A percentile compares a stretch with the other conserved stretches of the same genome.
These are phyloP conservation scores for Fusarium equiseti DNA, from an alignment of 2,329 filamentous ascomycete genomes.

Conservation along the genomic window DNA sequence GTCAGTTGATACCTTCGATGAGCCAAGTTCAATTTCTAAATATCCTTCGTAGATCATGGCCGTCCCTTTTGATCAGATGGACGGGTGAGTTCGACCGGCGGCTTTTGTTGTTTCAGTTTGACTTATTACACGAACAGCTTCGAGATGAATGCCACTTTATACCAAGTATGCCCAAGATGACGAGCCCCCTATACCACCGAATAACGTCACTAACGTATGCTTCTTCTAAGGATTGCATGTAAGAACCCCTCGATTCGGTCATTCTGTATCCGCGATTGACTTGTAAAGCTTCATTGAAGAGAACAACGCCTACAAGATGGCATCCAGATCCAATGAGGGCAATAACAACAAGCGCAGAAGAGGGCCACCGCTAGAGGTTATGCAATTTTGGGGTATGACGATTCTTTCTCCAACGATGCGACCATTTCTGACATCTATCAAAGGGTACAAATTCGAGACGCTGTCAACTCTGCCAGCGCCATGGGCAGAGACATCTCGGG, in stretches of 20 bases:
- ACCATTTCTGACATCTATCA: neutral
- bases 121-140: conserved; percentile 67
- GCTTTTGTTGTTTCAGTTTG: neutral
- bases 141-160: conserved; percentile 94
- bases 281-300: conserved; percentile 88
- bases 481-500: conserved; percentile 79
- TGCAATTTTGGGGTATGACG: conserved; percentile 87
- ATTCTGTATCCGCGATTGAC: conserved; percentile 2
- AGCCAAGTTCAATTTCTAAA: conserved; percentile 11
- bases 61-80: conserved; percentile 82
- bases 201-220: conserved; percentile 25
- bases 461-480: conserved; percentile 79
- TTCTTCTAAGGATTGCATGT: conserved; percentile 65
- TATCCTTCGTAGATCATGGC: conserved; percentile 79
- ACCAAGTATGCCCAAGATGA: conserved; percentile 75
- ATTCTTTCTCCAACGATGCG: neutral
- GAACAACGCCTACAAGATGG: conserved; percentile 79
- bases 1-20: conserved; percentile 57
- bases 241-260: conserved; percentile 43
- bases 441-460: conserved; percentile 97
- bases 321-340: conserved; percentile 68
- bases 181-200: neutral
- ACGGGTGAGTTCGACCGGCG: conserved; percentile 68
- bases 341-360: conserved; percentile 49
- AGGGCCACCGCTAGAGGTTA: conserved; percentile 76